A percentile compares a stretch with the other conserved stretches of the same genome.
Evolutionary conservation across 2,329 filamentous ascomycete genomes (phyloP).

Genomic region (Tolypocladium nubicola): DNA sequence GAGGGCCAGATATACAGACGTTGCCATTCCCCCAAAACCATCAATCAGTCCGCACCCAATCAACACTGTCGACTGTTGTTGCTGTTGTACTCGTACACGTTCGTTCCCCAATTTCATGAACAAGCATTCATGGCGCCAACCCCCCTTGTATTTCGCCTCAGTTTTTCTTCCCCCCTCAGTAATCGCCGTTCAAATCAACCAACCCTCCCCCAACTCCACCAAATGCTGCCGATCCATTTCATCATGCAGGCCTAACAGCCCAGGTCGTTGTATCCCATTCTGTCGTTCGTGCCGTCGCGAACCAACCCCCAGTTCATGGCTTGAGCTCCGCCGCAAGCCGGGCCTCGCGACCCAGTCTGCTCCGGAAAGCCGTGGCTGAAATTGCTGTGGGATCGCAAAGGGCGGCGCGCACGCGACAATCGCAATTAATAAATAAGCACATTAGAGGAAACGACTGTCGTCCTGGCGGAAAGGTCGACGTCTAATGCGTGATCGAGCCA

Average conservation of each 20-base stretch:
- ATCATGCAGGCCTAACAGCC: background rate
- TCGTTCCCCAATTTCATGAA: background rate
- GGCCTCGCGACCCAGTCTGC: background rate
- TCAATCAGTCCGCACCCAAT: background rate
- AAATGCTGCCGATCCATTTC: conserved; percentile 1
- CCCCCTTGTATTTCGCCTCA: background rate
- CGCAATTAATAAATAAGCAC: background rate
- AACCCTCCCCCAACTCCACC: conserved; percentile 1
- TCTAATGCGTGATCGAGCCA: background rate
- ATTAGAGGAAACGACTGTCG: background rate
- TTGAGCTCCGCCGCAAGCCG: background rate
- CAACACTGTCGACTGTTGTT: background rate
- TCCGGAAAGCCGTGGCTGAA: background rate
- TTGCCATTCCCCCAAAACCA: background rate
- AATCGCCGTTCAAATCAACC: background rate
- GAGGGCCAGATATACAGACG: background rate
- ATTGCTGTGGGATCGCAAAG: background rate
- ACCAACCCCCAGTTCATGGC: background rate
- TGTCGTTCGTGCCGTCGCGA: background rate
- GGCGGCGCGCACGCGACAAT: background rate
- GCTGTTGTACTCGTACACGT: background rate
- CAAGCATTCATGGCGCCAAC: background rate
- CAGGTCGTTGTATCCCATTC: background rate
- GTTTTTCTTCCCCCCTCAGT: background rate
- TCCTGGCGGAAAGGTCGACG: background rate